Base-by-base conservation (phyloP, 2,329 filamentous ascomycete species). In the Ophiostoma sp. region DNA sequence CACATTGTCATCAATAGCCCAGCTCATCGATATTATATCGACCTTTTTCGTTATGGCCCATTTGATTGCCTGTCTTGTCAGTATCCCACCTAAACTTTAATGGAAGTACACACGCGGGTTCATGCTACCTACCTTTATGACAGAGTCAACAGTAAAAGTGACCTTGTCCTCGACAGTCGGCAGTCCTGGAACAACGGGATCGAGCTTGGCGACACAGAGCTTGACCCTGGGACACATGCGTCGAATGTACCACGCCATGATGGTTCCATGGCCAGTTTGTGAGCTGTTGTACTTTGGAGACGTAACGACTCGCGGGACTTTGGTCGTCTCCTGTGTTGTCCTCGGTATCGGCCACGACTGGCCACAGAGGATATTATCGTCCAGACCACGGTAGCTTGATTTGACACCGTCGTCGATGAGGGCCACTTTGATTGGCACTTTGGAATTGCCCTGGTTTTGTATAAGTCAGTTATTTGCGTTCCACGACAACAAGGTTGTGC, bases 161-260 rank as follows among this genome's bases (percentile, higher is more conserved):
- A 69, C 66, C 31, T 69, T 69, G 22, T 69, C 66, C 17, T 69
- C 66, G 9, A 50, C 45, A 22, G 25, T 69, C 8, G 66, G 42
- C 45, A 69, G 25, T 25, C 25, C 66, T 22, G 42, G 28, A 28
- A 69, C 66, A 11, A 69, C 45, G 9, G 66, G 66, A 36, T 69
- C 66, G 22, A 69, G 66, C 66, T 69, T 69, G 11, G 66, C 66
- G 22, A 69, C 66, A 31, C 66, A 69, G 3, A 69, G 66, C 28
- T 69, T 69, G 25, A 69, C 66, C 7, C 31, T 52, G 25, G 66
- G 66, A 15, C 66, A 69, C 66, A 69, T 69, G n/a, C 66, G 66
- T 12, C 66, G 66, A 48, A 69, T 69, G 45, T 69, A 69, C 66
- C 66, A 69, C 25, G 66, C 66, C 66, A 69, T 69, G 19, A 69